A percentile compares a stretch with the other conserved stretches of the same genome.
Evolutionary conservation across 352 stramenopile genomes (phyloP).

Genomic region (Phytopythium kandeliae): DNA sequence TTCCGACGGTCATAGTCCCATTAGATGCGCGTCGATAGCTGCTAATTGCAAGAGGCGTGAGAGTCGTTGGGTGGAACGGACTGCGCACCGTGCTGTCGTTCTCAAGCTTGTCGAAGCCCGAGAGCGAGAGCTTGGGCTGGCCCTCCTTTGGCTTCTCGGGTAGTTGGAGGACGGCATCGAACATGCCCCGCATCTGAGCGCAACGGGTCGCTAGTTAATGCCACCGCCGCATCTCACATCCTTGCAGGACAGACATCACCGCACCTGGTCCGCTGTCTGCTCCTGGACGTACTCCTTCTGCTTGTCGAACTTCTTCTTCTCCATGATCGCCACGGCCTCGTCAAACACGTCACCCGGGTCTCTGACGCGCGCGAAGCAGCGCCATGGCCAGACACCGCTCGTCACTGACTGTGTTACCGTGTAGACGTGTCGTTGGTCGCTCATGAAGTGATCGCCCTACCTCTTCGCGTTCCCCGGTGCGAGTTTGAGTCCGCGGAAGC

Average conservation of each 20-base stretch:
- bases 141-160: slow-evolving; percentile 25
- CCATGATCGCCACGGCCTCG: slow-evolving; percentile 58
- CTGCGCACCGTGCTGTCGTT: slow-evolving; percentile 15
- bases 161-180: slow-evolving; percentile 59
- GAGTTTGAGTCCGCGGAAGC: slow-evolving; percentile 61
- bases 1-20: too few relatives aligned
- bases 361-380: slow-evolving; percentile 15
- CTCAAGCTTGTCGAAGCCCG: slow-evolving; percentile 44
- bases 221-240: too few relatives aligned
- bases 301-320: slow-evolving; percentile 77
- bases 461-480: slow-evolving; percentile 37
- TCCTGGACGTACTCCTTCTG: slow-evolving; percentile 72
- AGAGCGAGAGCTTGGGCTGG: slow-evolving; percentile 48
- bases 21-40: too few relatives aligned
- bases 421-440: too few relatives aligned
- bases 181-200: slow-evolving; percentile 34
- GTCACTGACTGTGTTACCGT: too few relatives aligned
- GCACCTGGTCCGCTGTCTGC: slow-evolving; percentile 51
- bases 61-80: neutral
- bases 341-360: slow-evolving; percentile 71
- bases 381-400: neutral
- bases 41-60: too few relatives aligned
- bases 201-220: neutral
- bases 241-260: too few relatives aligned
- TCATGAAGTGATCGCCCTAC: slow-evolving; percentile 10